Percentiles rank a stretch among this genome's conserved stretches.
Evolutionary conservation across 148 eudicot species (phyloP).

Genomic region (Persicaria tinctoria): DNA sequence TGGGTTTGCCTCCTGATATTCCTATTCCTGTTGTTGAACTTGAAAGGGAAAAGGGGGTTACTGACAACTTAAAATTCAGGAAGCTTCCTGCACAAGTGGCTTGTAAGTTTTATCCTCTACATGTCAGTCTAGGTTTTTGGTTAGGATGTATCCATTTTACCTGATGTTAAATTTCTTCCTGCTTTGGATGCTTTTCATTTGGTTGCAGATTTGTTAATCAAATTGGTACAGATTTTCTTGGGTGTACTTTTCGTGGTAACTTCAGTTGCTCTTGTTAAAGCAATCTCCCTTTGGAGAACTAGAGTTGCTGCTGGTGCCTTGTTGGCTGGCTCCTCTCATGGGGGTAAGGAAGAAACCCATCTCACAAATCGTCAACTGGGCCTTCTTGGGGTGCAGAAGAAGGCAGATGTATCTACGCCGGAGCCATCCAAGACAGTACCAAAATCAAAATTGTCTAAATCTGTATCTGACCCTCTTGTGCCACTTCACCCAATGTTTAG

Average conservation of each 20-base stretch:
- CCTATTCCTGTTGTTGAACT: conserved; percentile 17
- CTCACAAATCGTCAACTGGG: conserved; percentile 69
- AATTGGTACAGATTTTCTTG: conserved; percentile 28
- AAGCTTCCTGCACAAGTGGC: conserved; percentile 42
- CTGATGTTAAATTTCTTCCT: conserved; percentile 3
- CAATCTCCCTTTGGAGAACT: conserved; percentile 35
- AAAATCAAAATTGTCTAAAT: conserved; percentile 3
- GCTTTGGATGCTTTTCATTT: conserved; percentile 11
- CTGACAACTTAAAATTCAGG: conserved; percentile 29
- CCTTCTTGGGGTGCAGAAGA: conserved; percentile 56
- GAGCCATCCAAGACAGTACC: conserved; percentile 31
- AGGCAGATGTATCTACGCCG: conserved; percentile 26
- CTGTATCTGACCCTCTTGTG: conserved; percentile 47
- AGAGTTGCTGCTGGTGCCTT: conserved; percentile 27
- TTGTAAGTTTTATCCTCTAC: conserved; percentile 45
- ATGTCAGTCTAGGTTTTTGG: background rate
- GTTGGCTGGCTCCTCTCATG: conserved; percentile 30
- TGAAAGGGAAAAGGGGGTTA: conserved; percentile 44
- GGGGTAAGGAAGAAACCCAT: conserved; percentile 36
- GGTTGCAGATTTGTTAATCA: conserved; percentile 48
- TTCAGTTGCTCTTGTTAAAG: conserved; percentile 56
- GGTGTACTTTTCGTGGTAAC: conserved; percentile 53
- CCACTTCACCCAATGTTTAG: conserved; percentile 57
- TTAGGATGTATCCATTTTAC: background rate
- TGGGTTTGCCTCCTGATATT: conserved; percentile 1